Conservation (phyloP, 2,329 filamentous ascomycete species). For the Ophiostoma pallidulum region DNA sequence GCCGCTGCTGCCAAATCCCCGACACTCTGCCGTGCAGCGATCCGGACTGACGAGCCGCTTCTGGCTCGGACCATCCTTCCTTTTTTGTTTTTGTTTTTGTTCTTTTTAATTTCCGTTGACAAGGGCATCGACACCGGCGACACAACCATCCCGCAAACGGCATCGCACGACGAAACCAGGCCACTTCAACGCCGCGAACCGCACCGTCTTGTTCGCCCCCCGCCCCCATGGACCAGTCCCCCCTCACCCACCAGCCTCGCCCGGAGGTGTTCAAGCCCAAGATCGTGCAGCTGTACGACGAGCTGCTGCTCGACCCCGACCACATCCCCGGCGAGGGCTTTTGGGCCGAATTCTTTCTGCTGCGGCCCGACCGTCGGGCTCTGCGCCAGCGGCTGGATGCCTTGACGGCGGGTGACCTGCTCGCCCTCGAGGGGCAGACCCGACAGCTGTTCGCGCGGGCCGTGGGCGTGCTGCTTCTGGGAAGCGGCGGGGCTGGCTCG, state of each 20-base stretch:
- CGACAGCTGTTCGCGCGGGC: slow-evolving; percentile 70
- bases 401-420: slow-evolving; percentile 64
- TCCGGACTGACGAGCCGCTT: too few species aligned
- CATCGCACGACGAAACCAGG: too few species aligned
- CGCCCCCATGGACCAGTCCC: slow-evolving; percentile 49
- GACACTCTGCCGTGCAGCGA: too few species aligned
- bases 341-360: slow-evolving; percentile 91
- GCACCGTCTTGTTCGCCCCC: not conserved
- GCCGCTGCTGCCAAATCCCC: too few species aligned
- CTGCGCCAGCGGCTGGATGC: slow-evolving; percentile 60
- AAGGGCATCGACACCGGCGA: too few species aligned
- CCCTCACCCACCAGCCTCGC: slow-evolving; percentile 82
- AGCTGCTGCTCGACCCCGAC: slow-evolving; percentile 41
- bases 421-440: slow-evolving; percentile 68
- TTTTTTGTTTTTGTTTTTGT: not conserved
- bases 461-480: slow-evolving; percentile 36
- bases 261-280: slow-evolving; percentile 91
- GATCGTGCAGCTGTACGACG: slow-evolving; percentile 81
- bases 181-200: not conserved
- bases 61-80: too few species aligned
- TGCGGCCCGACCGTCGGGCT: slow-evolving; percentile 64
- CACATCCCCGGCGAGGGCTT: slow-evolving; percentile 70
- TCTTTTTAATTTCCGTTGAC: not conserved
- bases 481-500: slow-evolving; percentile 30
- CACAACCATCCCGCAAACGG: too few species aligned